These are phyloP conservation scores for Mikania micrantha DNA, from an alignment of 129 eudicot species.

Conservation along the genomic window DNA sequence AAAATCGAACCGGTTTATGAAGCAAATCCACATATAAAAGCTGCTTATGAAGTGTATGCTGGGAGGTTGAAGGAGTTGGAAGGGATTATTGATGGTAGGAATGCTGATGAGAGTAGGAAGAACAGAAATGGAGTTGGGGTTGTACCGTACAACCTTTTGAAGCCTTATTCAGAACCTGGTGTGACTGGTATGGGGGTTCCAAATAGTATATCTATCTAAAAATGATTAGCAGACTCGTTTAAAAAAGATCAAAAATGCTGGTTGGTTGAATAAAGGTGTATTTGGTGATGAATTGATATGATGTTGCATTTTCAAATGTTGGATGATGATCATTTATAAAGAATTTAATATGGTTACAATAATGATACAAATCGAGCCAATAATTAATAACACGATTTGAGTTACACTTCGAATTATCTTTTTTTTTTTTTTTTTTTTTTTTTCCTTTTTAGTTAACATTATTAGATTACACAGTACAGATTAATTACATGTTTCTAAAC, in stretches of 20 bases:
- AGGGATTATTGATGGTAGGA: constrained; percentile 52
- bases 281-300: not conserved
- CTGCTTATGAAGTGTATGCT: constrained; percentile 45
- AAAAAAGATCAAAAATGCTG: too few relatives aligned
- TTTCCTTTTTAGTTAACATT: too few relatives aligned
- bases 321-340: not conserved
- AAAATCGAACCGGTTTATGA: constrained; percentile 41
- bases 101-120: constrained; percentile 36
- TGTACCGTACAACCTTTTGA: constrained; percentile 63
- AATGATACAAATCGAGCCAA: too few relatives aligned
- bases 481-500: too few relatives aligned
- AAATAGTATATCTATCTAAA: constrained; percentile 73
- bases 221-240: too few relatives aligned
- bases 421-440: too few relatives aligned
- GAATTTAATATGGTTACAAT: too few relatives aligned
- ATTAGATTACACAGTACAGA: too few relatives aligned
- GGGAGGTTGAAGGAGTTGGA: constrained; percentile 61
- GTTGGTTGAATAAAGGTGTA: not conserved
- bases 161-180: constrained; percentile 73
- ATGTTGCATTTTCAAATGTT: not conserved
- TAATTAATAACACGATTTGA: too few relatives aligned
- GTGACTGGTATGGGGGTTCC: constrained; percentile 80
- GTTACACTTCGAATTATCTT: too few relatives aligned
- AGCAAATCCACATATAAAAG: constrained; percentile 42
- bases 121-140: constrained; percentile 80